Evolutionary conservation across 1,284 basidiomycete genomes (phyloP).

Genomic region (Psilocybe mexicana): DNA sequence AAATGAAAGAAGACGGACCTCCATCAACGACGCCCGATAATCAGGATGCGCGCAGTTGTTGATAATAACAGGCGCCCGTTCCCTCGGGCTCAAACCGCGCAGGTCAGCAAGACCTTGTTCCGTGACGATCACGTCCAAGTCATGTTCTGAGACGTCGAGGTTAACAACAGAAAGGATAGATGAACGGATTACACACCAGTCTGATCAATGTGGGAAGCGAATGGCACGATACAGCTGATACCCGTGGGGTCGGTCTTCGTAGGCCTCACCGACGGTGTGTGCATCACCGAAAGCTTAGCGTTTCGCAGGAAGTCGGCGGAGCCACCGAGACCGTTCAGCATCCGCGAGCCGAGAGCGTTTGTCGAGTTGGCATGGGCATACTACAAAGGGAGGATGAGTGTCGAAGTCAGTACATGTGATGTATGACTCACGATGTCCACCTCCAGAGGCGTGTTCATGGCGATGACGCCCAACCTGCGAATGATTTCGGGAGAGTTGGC

Average conservation of each 20-base stretch:
- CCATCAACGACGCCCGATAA: conserved; percentile 44
- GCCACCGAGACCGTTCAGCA: conserved; percentile 54
- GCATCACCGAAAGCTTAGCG: conserved; percentile 53
- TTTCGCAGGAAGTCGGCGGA: conserved; percentile 53
- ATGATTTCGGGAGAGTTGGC: conserved; percentile 56
- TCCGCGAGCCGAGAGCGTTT: conserved; percentile 42
- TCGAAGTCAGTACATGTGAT: background rate
- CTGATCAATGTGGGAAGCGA: conserved; percentile 51
- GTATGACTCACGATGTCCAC: conserved; percentile 42
- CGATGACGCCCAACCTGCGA: conserved; percentile 49
- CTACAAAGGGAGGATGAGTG: conserved; percentile 16
- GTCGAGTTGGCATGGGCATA: conserved; percentile 56
- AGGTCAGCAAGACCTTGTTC: conserved; percentile 54
- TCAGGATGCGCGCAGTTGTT: conserved; percentile 52
- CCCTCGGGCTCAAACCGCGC: conserved; percentile 47
- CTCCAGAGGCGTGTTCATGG: conserved; percentile 56
- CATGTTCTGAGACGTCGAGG: conserved; percentile 36
- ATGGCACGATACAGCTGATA: conserved; percentile 53
- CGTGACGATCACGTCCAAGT: conserved; percentile 47
- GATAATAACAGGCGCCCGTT: conserved; percentile 51
- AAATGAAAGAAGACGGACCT: conserved; percentile 27
- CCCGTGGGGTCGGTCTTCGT: conserved; percentile 50
- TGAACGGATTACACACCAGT: conserved; percentile 33
- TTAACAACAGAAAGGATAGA: background rate
- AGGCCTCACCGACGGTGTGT: conserved; percentile 50